Base-by-base conservation (phyloP, 2,329 filamentous ascomycete genomes). In the Hysterium pulicare region DNA sequence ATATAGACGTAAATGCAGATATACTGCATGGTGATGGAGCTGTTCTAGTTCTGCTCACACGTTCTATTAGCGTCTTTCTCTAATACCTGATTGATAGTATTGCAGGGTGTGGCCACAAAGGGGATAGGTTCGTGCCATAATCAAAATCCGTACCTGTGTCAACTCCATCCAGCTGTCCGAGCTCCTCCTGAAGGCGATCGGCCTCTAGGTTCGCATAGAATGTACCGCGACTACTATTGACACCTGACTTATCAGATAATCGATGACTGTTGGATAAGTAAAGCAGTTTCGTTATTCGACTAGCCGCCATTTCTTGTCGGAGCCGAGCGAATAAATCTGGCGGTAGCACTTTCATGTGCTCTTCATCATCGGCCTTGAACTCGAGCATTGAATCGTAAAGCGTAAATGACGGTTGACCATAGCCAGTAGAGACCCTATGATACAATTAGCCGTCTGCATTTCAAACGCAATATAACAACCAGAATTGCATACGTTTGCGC, bases 321-420 rank as follows among this genome's bases (percentile, higher is more conserved):
- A 67, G 46, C 21, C 64, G 61, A 3, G 64, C 58, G 28, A 63
- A 66, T n/a, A 67, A 42, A 13, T 56, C 58, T 2, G 64, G 60
- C 8, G 62, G 56, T 24, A 67, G 56, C 11, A 62, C 62, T 32
- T 56, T 57, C 60, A 67, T 64, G 41, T 67, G 59, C 24, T 63
- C 58, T 39, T 64, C 62, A 42, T 66, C 58, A 30, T 68, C 64
- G 15, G 54, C 50, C 20, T 58, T 61, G 47, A 68, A 68, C 8
- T 67, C 62, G 46, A 86, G 71, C 2, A 82, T 90, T 78, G 80
- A 90, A 66, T 86, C 87, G 66, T 86, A 90, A 36, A 84, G 74
- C 39, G 82, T 88, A 34, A 86, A 87, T 4, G 87, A 86, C 6
- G 87, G 87, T 60, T 90, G 87, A 5, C 87, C 87, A 55, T 90